These are phyloP conservation scores for Chaetomiaceae sp. DNA, from an alignment of 2,329 filamentous ascomycete species.

Conservation along the genomic window DNA sequence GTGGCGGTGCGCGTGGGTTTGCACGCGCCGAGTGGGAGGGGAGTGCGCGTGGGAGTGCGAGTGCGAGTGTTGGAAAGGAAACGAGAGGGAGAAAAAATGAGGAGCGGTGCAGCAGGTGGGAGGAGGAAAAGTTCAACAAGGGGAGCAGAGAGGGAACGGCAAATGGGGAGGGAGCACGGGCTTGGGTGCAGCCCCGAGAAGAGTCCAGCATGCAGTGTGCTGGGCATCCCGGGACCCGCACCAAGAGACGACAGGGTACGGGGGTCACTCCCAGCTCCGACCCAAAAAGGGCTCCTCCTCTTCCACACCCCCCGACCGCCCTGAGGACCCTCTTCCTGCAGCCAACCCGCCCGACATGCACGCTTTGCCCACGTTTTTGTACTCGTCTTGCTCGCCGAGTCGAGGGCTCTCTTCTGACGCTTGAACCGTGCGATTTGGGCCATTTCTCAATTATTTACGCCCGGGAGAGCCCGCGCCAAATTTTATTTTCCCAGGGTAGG, in stretches of 20 bases:
- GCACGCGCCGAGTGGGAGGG: constrained; percentile 9
- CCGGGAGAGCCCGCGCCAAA: constrained; percentile 11
- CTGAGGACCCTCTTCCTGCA: constrained; percentile 32
- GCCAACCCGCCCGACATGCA: constrained; percentile 30
- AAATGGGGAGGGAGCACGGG: constrained; percentile 26
- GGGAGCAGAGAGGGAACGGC: constrained; percentile 26
- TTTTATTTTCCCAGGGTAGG: constrained; percentile 25
- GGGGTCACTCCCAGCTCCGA: constrained; percentile 24
- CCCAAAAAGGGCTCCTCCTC: constrained; percentile 27
- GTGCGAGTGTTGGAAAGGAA: not conserved
- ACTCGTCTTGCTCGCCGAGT: constrained; percentile 55
- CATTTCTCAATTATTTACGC: constrained; percentile 19
- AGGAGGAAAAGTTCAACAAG: constrained; percentile 31
- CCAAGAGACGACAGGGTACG: constrained; percentile 22
- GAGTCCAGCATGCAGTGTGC: constrained; percentile 16
- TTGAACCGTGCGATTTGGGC: constrained; percentile 27
- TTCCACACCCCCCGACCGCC: constrained; percentile 30
- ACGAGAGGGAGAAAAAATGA: not conserved
- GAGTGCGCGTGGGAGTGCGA: not conserved
- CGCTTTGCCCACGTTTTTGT: constrained; percentile 53
- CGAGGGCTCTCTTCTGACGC: constrained; percentile 37
- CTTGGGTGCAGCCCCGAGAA: too few species aligned
- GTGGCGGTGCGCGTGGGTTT: constrained; percentile 8
- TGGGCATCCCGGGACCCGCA: constrained; percentile 24
- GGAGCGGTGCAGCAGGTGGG: constrained; percentile 18